These are phyloP conservation scores for Penicillium silybi DNA, from an alignment of 495 filamentous ascomycete genomes.

Conservation along the genomic window DNA sequence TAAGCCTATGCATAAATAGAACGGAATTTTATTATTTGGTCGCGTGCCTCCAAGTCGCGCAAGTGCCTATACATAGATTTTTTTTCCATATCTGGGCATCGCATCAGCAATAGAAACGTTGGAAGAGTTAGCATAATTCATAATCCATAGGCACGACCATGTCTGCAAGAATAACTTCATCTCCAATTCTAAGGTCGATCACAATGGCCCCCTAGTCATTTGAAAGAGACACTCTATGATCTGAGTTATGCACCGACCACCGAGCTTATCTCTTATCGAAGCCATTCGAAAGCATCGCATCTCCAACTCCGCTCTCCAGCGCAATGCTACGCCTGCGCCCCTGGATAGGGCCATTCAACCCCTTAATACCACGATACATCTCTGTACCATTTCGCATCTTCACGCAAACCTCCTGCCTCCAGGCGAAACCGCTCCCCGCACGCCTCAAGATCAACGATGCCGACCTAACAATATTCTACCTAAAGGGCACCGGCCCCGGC, in stretches of 20 bases:
- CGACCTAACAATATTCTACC: constrained; percentile 77
- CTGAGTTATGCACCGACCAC: not conserved
- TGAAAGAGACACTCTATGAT: too few species aligned
- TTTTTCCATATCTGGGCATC: too few species aligned
- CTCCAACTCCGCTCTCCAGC: not conserved
- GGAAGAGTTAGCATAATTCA: too few species aligned
- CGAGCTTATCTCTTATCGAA: constrained; percentile 7
- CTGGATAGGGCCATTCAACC: not conserved
- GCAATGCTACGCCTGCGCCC: not conserved
- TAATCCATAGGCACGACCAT: too few species aligned
- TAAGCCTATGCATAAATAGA: too few species aligned
- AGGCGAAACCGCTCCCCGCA: constrained; percentile 63
- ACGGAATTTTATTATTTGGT: too few species aligned
- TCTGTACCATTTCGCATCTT: constrained; percentile 15
- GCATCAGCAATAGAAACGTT: too few species aligned
- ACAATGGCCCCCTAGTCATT: too few species aligned
- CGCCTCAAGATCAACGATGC: constrained; percentile 69
- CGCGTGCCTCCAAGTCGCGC: too few species aligned
- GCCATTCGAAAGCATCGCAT: not conserved
- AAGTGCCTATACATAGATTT: too few species aligned
- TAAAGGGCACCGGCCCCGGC: constrained; percentile 89
- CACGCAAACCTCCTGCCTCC: constrained; percentile 19
- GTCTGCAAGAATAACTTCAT: too few species aligned
- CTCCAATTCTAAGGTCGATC: too few species aligned
- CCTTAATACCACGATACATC: not conserved